These are phyloP conservation scores for Phialophora expanda DNA, from an alignment of 2,329 filamentous ascomycete species.

Conservation along the genomic window DNA sequence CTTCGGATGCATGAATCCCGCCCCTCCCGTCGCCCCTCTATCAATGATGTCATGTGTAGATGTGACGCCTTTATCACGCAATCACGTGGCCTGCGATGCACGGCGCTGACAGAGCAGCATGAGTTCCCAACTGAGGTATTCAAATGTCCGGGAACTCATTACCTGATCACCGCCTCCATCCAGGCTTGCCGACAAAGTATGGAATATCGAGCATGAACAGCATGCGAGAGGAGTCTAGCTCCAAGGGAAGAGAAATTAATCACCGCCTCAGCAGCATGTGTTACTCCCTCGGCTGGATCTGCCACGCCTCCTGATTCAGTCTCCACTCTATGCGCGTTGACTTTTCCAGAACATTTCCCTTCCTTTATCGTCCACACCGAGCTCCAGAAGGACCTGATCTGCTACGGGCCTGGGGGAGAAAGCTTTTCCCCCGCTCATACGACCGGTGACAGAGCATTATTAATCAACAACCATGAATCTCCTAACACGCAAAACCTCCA, in stretches of 20 bases:
- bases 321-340: background rate
- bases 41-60: background rate
- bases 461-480: conserved; percentile 20
- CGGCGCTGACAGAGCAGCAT: conserved; percentile 19
- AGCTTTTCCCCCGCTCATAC: background rate
- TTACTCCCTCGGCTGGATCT: background rate
- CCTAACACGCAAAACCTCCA: conserved; percentile 20
- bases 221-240: background rate
- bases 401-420: too few species aligned
- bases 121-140: background rate
- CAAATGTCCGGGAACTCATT: conserved; percentile 8
- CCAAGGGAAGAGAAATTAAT: background rate
- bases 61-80: conserved; percentile 10
- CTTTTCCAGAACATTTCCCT: background rate
- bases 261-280: background rate
- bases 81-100: conserved; percentile 12
- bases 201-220: background rate
- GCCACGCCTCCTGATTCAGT: background rate
- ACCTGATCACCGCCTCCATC: conserved; percentile 7
- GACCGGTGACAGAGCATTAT: conserved; percentile 5
- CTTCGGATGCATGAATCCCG: background rate
- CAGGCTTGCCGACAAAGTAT: background rate
- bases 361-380: background rate
- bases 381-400: too few species aligned
- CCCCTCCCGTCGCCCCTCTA: background rate